Base-by-base conservation (phyloP, 2,329 filamentous ascomycete species). In the Neurospora sp. region DNA sequence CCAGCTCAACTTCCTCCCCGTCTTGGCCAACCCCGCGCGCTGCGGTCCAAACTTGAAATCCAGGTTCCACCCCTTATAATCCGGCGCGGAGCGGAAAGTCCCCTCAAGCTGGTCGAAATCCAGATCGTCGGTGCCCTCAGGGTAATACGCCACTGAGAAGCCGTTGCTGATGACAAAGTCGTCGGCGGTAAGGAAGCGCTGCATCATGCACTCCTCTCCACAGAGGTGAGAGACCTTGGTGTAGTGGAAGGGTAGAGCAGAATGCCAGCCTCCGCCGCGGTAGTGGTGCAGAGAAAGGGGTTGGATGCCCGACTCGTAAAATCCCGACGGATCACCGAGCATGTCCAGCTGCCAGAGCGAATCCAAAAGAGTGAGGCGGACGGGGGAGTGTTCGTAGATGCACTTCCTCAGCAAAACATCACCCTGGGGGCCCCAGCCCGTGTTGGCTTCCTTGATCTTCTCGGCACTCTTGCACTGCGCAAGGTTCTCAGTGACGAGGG, bases 281-380 rank as follows among this genome's bases (percentile, higher is more conserved):
- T 88, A 89, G 80, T 90, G 87, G 77, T 90, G 88, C 28, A 90
- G 82, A 8, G 86, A 88, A 28, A 89, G 81, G 1, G 88, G 87
- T 73, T 84, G 83, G 73, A 87, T 83, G 38, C 86, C 86, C 46
- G 85, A 84, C 78, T 90, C 88, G 77, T 89, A 90, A 78, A 89
- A 89, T 4, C 88, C 88, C 0, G 86, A 86, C 3, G 87, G 85
- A 75, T 89, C 86, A 66, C 84, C 85, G 70, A 84, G 82, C 66
- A 90, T 80, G 75, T 90, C 88, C 33, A 89, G 81, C 76, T 89
- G 88, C 80, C 85, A 88, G 12, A 90, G 81, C 41, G 86, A 85
- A 74, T 83, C 83, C 69, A 89, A 78, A 15, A 84, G 81, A 1
- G 85, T 87, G 68, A 90, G 77, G n/a, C 84, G 83, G 10, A 86